Base-by-base conservation (phyloP, 257 asterid species). In the Penstemon newberryi region DNA sequence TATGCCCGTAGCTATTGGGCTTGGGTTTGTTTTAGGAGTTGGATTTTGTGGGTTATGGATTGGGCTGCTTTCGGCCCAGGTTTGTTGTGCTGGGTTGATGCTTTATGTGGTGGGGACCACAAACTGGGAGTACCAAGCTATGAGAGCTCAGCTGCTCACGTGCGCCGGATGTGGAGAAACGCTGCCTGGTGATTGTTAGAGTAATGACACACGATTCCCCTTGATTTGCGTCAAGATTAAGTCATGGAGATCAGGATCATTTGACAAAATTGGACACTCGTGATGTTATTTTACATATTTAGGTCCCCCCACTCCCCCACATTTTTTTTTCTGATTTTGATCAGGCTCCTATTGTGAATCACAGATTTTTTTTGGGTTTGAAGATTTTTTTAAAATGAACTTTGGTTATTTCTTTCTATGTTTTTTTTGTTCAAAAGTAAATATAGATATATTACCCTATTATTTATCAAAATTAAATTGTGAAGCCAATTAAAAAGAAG, bases 31-130 rank as follows among this genome's bases (percentile, higher is more conserved):
- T 7, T 0, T 79, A 0, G 87, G 88, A 0, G 70, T 85, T 2
- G 96, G 96, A 2, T 90, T 87, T 68, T 19, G 89, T 75, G 96
- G 96, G 82, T 84, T 90, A 19, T 90, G 96, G 96, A 58, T 87
- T 69, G 96, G 96, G 70, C 79, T 90, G 5, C 68, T 90, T 0
- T 41, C 89, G 70, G 96, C 96, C 81, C 96, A 90, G 56, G 87
- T 81, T 0, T 90, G 95, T 15, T 90, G 96, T 19, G 96, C 95
- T 0, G 95, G 91, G 60, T 80, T 90, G 33, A 90, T 90, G 96
- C 70, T 90, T 55, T 78, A 87, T 60, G 96, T 84, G 69, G 91
- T 90, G 65, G 91, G 87, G 75, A 81, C 87, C 73, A 90, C 96
- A 0, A 77, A 85, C 43, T 90, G 96, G 96, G 78, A 83, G 60